Conservation (phyloP, 352 stramenopile species). For the Phytophthora colocasiae region DNA sequence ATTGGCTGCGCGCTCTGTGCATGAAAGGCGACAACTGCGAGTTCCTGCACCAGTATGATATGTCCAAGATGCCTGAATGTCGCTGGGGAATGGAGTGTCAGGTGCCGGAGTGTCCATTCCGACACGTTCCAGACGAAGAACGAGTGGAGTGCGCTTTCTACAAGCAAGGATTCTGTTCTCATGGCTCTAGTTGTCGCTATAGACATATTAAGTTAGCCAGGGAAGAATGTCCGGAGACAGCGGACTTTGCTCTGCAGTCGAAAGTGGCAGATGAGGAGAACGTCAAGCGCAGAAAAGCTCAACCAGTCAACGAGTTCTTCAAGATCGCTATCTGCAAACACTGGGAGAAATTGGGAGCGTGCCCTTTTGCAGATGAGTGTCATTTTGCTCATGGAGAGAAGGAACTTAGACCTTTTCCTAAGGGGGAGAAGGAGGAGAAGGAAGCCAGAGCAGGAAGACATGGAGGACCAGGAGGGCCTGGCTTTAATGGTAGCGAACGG, state of each 20-base stretch:
- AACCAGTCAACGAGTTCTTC: slow-evolving; percentile 97
- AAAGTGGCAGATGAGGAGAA: slow-evolving; percentile 93
- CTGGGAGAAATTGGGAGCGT: slow-evolving; percentile 95
- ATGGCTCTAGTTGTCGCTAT: slow-evolving; percentile 97
- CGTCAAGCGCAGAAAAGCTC: slow-evolving; percentile 84
- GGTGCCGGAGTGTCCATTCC: slow-evolving; percentile 97
- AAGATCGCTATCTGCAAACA: slow-evolving; percentile 98
- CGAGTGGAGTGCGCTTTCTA: slow-evolving; percentile 98
- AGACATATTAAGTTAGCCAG: slow-evolving; percentile 93
- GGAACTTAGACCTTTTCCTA: slow-evolving; percentile 91
- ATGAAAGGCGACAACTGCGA: slow-evolving; percentile 98
- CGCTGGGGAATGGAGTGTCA: slow-evolving; percentile 97
- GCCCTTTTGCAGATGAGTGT: slow-evolving; percentile 96
- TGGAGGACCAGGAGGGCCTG: not conserved
- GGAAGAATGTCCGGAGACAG: slow-evolving; percentile 93
- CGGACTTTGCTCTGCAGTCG: slow-evolving; percentile 95
- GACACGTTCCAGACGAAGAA: slow-evolving; percentile 96
- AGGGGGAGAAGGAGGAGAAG: slow-evolving; percentile 63
- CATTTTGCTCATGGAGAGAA: slow-evolving; percentile 97
- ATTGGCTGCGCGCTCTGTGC: slow-evolving; percentile 97
- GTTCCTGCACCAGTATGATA: slow-evolving; percentile 97
- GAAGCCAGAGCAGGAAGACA: slow-evolving; percentile 23
- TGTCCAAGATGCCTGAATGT: slow-evolving; percentile 98
- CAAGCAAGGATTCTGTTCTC: slow-evolving; percentile 97
- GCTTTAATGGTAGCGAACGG: slow-evolving; percentile 11